Evolutionary conservation across 768 basidiomycete genomes (phyloP), one percentile per base, ranked within the genome.

Genomic region (Auricularia sp.): DNA sequence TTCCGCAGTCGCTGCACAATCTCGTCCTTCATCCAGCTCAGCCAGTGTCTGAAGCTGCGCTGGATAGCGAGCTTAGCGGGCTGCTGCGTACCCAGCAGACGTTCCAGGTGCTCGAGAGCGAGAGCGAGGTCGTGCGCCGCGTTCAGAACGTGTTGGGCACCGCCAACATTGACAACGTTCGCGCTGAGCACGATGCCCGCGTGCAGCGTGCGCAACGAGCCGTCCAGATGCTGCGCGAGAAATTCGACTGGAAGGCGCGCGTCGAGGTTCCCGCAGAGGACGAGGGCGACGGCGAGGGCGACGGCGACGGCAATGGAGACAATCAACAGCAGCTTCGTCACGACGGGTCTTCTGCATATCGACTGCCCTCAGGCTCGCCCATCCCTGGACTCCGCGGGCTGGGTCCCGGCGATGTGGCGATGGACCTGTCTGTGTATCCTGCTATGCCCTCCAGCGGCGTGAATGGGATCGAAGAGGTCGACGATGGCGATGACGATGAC

Each of bases 181-280:
- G 84, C 23, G 77, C 77, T 8, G 88, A 84, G 29, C 91, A 93
- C 68, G 91, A 93, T 73, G 78, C 77, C 58, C 81, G 90, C 4
- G 87, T 87, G 2, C 89, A 91, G 65, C 80, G 91, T 11, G 91
- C 90, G 0, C 81, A 87, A n/a, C 79, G 86, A 53, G 91, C 91
- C 0, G 90, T 93, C 10, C 79, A 79, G 44, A 86, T 93, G 82
- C 76, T 93, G 7, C 77, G 82, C 65, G 91, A 93, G 64, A 87
- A 84, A 73, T 92, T 87, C 71, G 89, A 92, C 59, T 91, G 90
- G 87, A 86, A 86, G 72, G 83, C 85, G 68, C 79, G 91, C n/a
- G 87, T 92, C 56, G 85, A 84, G 66, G 89, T 91, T 12, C 86
- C 87, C 69, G 83, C 84, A 14, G 89, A 88, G 67, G 89, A 91